phyloP scores from a whole-genome alignment of 2,329 filamentous ascomycete genomes.

The Monilinia polystroma region DNA sequence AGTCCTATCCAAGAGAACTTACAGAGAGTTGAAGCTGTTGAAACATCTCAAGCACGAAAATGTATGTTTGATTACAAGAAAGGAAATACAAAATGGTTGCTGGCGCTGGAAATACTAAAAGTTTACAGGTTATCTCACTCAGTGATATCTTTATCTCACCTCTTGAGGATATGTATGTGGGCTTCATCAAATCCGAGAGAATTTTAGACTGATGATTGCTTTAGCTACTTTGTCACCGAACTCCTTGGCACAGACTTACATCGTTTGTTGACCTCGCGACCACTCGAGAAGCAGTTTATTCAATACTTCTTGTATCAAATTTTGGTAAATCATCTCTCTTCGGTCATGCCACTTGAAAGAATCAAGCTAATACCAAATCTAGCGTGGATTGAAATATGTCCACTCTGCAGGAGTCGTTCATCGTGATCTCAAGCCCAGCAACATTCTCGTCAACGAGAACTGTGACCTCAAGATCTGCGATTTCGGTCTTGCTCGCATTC shows the following conservation, averaged over 20 bases:
- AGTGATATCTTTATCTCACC: slow-evolving; percentile 99
- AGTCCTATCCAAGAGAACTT: slow-evolving; percentile 94
- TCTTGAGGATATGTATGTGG: slow-evolving; percentile 85
- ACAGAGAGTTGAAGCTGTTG: slow-evolving; percentile 93
- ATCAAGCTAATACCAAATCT: slow-evolving; percentile 29
- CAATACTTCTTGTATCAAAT: slow-evolving; percentile 99
- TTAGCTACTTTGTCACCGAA: slow-evolving; percentile 96
- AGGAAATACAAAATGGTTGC: slow-evolving; percentile 8
- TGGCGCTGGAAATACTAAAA: slow-evolving; percentile 32
- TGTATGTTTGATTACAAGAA: slow-evolving; percentile 48
- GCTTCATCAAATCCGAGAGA: slow-evolving; percentile 30
- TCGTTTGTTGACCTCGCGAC: slow-evolving; percentile 88
- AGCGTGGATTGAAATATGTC: slow-evolving; percentile 98
- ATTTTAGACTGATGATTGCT: slow-evolving; percentile 26
- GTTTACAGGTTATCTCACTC: slow-evolving; percentile 80
- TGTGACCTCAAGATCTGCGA: slow-evolving; percentile 99
- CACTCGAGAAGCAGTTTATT: slow-evolving; percentile 98
- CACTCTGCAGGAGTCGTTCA: slow-evolving; percentile 98
- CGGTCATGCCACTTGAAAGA: neutral
- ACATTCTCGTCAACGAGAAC: slow-evolving; percentile 99
- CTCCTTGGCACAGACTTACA: slow-evolving; percentile 95
- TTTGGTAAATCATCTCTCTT: slow-evolving; percentile 60
- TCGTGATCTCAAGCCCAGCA: slow-evolving; percentile 95
- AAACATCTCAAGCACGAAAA: slow-evolving; percentile 98
- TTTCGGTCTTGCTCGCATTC: slow-evolving; percentile 94